phyloP scores from a whole-genome alignment of 2,329 filamentous ascomycete genomes.

The Aspergillus jensenii region DNA sequence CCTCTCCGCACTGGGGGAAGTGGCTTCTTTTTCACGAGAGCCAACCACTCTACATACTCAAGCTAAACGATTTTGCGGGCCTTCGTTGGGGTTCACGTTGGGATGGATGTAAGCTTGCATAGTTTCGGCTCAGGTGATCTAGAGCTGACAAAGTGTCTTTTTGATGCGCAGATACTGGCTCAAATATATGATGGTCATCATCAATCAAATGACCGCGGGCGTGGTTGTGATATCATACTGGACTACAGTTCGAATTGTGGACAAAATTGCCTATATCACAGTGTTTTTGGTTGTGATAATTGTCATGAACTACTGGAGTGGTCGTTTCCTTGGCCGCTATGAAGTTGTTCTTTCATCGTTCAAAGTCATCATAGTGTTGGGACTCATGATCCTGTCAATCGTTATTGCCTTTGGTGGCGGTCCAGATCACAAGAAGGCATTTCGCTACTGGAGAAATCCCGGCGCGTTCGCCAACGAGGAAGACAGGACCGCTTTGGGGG shows the following conservation, averaged over 20 bases:
- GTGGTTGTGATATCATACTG: conserved; percentile 76
- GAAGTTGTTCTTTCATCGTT: conserved; percentile 58
- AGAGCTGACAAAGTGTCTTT: background rate
- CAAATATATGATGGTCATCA: conserved; percentile 80
- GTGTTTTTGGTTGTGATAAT: conserved; percentile 64
- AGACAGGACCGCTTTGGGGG: conserved; percentile 42
- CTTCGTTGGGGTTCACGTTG: conserved; percentile 74
- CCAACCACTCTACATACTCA: conserved; percentile 76
- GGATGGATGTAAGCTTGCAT: conserved; percentile 61
- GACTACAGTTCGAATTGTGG: conserved; percentile 63
- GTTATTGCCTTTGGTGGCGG: conserved; percentile 66
- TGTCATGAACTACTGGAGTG: conserved; percentile 65
- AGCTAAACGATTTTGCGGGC: conserved; percentile 74
- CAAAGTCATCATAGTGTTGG: conserved; percentile 66
- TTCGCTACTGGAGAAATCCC: conserved; percentile 64
- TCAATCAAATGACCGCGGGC: conserved; percentile 78
- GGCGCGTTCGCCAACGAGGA: conserved; percentile 51
- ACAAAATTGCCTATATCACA: conserved; percentile 75
- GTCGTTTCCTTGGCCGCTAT: conserved; percentile 66
- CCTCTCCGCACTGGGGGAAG: conserved; percentile 75
- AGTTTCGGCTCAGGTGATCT: background rate
- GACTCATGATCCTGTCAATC: conserved; percentile 63
- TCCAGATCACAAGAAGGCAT: conserved; percentile 60
- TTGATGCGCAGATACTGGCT: conserved; percentile 51
- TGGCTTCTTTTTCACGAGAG: conserved; percentile 77